Conservation (phyloP, 352 stramenopile species). For the Pythium phragmitis region DNA sequence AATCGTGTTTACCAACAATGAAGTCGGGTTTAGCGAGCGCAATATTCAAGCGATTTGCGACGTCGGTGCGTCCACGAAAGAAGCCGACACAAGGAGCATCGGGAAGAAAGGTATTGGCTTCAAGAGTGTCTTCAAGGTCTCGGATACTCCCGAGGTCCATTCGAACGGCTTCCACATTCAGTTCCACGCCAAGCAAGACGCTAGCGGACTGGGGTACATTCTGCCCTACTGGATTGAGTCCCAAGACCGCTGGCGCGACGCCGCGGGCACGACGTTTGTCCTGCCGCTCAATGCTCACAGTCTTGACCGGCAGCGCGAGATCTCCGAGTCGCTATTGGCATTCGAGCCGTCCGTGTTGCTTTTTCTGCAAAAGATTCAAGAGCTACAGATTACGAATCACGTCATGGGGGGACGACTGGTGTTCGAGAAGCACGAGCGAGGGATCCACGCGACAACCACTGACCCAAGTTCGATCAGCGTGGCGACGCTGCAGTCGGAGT, state of each 20-base stretch:
- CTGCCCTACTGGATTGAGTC: constrained; percentile 78
- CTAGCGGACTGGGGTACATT: constrained; percentile 69
- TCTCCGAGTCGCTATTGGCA: constrained; percentile 57
- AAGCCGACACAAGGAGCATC: constrained; percentile 54
- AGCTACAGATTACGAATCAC: constrained; percentile 55
- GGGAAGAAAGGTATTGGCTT: constrained; percentile 91
- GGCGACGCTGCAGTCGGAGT: constrained; percentile 17
- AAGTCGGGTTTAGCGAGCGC: constrained; percentile 63
- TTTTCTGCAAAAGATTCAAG: constrained; percentile 71
- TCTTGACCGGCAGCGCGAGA: constrained; percentile 40
- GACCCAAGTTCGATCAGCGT: constrained; percentile 8
- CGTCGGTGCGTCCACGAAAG: constrained; percentile 84
- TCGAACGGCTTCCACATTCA: constrained; percentile 87
- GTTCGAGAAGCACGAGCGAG: constrained; percentile 43
- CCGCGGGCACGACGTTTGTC: constrained; percentile 68
- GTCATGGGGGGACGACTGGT: constrained; percentile 31
- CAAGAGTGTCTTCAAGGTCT: constrained; percentile 91
- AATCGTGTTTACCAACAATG: constrained; percentile 87
- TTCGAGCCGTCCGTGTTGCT: constrained; percentile 82
- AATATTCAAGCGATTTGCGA: constrained; percentile 88
- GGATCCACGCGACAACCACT: background rate
- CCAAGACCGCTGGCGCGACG: constrained; percentile 35
- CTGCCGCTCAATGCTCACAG: constrained; percentile 67
- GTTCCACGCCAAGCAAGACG: constrained; percentile 64
- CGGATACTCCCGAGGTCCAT: constrained; percentile 78